These are phyloP conservation scores for Saccharomyces kudriavzevii DNA, from an alignment of 805 yeast genomes.

Conservation along the genomic window DNA sequence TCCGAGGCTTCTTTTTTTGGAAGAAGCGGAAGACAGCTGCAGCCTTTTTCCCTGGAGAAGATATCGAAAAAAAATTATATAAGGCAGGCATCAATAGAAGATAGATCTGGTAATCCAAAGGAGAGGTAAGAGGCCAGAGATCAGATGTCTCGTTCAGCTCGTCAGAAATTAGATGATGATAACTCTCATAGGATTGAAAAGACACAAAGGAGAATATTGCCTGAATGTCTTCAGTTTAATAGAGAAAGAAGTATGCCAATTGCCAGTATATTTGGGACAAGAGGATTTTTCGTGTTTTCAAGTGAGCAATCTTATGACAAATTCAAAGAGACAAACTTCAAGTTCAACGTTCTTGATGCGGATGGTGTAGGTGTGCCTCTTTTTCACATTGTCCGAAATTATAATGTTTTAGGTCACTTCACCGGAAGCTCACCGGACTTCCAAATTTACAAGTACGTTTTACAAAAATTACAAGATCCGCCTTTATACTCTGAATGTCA, in stretches of 20 bases:
- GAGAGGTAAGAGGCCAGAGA: background rate
- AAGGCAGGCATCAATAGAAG: background rate
- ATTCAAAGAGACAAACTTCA: slow-evolving; percentile 5
- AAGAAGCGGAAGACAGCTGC: background rate
- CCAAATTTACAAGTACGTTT: slow-evolving; percentile 6
- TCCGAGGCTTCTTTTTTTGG: no score
- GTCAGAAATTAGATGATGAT: background rate
- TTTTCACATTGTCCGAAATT: slow-evolving; percentile 4
- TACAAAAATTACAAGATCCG: slow-evolving; percentile 3
- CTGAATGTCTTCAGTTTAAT: slow-evolving; percentile 6
- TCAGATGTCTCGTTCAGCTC: background rate
- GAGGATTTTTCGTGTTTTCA: slow-evolving; percentile 12
- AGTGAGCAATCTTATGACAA: slow-evolving; percentile 12
- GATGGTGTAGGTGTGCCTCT: slow-evolving; percentile 17
- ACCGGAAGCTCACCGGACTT: slow-evolving; percentile 4
- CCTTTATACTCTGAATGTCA: slow-evolving; percentile 9
- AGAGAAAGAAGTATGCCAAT: slow-evolving; percentile 7
- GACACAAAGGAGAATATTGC: background rate
- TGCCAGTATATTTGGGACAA: background rate
- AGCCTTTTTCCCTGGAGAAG: background rate
- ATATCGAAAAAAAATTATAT: no score
- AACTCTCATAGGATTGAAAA: background rate
- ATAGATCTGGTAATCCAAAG: background rate
- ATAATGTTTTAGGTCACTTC: background rate
- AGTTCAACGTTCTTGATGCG: slow-evolving; percentile 2